phyloP scores from a whole-genome alignment of 2,329 filamentous ascomycete species.

The Calonectria pteridis region DNA sequence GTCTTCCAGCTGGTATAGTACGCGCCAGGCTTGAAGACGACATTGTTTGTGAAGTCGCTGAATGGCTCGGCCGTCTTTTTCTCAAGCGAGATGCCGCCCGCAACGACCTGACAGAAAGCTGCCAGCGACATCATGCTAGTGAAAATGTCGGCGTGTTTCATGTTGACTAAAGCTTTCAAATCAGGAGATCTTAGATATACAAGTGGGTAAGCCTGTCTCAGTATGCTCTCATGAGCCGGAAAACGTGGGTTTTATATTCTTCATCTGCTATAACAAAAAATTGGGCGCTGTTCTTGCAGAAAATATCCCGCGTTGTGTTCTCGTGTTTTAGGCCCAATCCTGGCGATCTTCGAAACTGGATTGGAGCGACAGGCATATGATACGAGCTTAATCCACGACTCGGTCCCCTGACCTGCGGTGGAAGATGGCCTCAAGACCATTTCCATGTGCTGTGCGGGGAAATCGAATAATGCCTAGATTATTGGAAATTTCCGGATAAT shows the following conservation, averaged over 20 bases:
- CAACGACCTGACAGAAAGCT: background rate
- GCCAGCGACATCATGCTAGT: no score
- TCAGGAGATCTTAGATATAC: background rate
- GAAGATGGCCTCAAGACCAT: no score
- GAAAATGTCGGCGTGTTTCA: background rate
- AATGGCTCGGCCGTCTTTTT: background rate
- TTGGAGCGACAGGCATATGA: background rate
- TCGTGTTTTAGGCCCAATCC: background rate
- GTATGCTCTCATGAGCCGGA: no score
- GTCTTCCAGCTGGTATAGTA: slow-evolving; percentile 1
- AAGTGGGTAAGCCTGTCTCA: no score
- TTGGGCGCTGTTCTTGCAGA: background rate
- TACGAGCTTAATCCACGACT: background rate
- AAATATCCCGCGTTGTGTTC: accelerated
- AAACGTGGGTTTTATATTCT: background rate
- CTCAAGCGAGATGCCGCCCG: background rate
- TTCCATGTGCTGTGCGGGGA: background rate
- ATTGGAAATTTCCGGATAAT: background rate
- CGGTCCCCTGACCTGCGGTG: background rate
- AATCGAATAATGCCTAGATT: background rate
- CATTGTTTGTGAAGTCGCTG: slow-evolving; percentile 30
- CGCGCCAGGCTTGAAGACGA: slow-evolving; percentile 53
- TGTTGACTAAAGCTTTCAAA: background rate
- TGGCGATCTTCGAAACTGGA: background rate
- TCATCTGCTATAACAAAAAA: background rate